A percentile compares a stretch with the other conserved stretches of the same genome.
Evolutionary conservation across 306 rosid species (phyloP).

Genomic region (Pyrus bretschneideri): DNA sequence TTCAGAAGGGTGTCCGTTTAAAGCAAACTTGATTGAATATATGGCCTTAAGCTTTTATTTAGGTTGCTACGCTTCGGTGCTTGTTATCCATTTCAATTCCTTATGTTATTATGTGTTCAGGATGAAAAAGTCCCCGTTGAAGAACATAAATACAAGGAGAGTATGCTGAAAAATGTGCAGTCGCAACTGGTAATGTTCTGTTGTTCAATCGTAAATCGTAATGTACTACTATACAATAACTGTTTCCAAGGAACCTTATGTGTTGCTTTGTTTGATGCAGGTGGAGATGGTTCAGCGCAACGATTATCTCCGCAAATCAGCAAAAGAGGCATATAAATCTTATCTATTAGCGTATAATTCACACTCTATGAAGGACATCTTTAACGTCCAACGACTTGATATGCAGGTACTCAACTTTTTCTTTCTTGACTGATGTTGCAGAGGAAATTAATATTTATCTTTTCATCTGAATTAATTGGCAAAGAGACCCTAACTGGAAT

Average conservation of each 20-base stretch:
- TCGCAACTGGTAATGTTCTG: conserved; percentile 61
- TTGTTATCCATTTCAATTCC: no score
- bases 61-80: no score
- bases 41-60: background rate
- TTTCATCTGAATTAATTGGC: background rate
- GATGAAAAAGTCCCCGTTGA: conserved; percentile 88
- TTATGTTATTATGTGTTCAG: conserved; percentile 24
- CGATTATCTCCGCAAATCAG: conserved; percentile 64
- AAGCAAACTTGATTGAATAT: background rate
- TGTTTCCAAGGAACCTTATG: background rate
- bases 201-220: background rate
- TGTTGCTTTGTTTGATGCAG: conserved; percentile 36
- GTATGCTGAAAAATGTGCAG: conserved; percentile 74
- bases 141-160: conserved; percentile 52
- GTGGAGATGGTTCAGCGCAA: conserved; percentile 67
- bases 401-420: conserved; percentile 47
- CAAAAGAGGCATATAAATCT: conserved; percentile 88
- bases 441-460: background rate
- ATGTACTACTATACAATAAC: background rate
- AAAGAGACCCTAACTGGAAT: background rate
- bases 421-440: background rate
- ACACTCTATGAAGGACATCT: conserved; percentile 90
- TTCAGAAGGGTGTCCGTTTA: background rate
- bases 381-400: conserved; percentile 81
- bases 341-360: conserved; percentile 76